These are phyloP conservation scores for Nyssa sinensis DNA, from an alignment of 148 eudicot species.

Conservation along the genomic window DNA sequence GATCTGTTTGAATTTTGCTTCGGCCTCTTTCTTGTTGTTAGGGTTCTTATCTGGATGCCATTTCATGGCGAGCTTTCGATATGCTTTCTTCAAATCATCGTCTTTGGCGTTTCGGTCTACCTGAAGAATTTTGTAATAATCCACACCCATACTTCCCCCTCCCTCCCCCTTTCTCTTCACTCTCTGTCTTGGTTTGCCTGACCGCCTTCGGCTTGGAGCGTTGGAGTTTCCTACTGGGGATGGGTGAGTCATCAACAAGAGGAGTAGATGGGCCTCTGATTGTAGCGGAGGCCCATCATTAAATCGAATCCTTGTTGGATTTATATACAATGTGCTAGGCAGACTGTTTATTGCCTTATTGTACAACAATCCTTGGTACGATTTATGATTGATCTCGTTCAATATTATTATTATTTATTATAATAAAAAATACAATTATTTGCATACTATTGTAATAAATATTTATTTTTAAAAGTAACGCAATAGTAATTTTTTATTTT, in stretches of 20 bases:
- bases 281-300: not conserved
- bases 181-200: not conserved
- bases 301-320: not conserved
- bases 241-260: too few species aligned
- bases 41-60: conserved; percentile 85
- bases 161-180: conserved; percentile 2
- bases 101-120: conserved; percentile 58
- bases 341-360: too few species aligned
- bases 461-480: too few species aligned
- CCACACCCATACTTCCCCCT: conserved; percentile 43
- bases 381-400: too few species aligned
- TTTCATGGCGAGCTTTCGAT: conserved; percentile 70
- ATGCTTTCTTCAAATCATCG: conserved; percentile 65
- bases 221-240: not conserved
- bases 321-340: too few species aligned
- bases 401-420: too few species aligned
- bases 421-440: too few species aligned
- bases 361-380: too few species aligned
- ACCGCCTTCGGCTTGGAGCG: not conserved
- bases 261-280: not conserved
- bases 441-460: too few species aligned
- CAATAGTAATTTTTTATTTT: too few species aligned
- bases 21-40: conserved; percentile 65
- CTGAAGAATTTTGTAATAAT: conserved; percentile 61
- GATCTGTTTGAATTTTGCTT: conserved; percentile 80